Base-by-base conservation (phyloP, 192 early-diverging fungal species). In the Mortierella claussenii region DNA sequence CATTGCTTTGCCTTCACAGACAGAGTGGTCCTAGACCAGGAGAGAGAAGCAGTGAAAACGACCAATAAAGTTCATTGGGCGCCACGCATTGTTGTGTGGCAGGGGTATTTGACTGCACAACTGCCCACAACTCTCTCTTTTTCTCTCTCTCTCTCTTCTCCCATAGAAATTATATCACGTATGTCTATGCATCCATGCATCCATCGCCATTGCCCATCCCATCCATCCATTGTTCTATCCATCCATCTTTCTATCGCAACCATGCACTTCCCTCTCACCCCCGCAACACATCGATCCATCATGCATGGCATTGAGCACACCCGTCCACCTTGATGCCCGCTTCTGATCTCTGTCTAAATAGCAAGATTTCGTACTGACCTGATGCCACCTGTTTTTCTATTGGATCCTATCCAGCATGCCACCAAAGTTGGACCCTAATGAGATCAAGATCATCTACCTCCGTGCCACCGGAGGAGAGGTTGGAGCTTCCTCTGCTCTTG, bases 381-480 rank as follows among this genome's bases (percentile, higher is more conserved):
- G 17, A 7, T 7, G 28, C 17, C 28, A 32, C 5, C 31, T 32
- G 7, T 6, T 27, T 26, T 23, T 9, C 24, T 15, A n/a, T n/a
- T n/a, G n/a, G n/a, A n/a, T n/a, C n/a, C n/a, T n/a, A n/a, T n/a
- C n/a, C 61, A 80, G 63, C 60, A 94, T 94, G 92, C 94, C 94
- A 67, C 94, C 93, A 81, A 94, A 96, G 89, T 85, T 92, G 81
- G 94, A 96, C 82, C 89, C 94, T 59, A 82, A 68, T 73, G 91
- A 88, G 79, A 82, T 94, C 69, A 89, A 87, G 80, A 84, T 85
- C 64, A 88, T 98, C 84, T 92, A 94, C 85, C 93, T 99, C 86
- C 91, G 97, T 78, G 89, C 95, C 71, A 97, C 95, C 78, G 97
- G 97, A 90, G 96, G 96, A 88, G 96, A 85, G 82, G 96, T 98